A percentile compares a stretch with the other conserved stretches of the same genome.
Conservation (phyloP, 2,329 filamentous ascomycete genomes). For the Hypomyces rosellus region DNA sequence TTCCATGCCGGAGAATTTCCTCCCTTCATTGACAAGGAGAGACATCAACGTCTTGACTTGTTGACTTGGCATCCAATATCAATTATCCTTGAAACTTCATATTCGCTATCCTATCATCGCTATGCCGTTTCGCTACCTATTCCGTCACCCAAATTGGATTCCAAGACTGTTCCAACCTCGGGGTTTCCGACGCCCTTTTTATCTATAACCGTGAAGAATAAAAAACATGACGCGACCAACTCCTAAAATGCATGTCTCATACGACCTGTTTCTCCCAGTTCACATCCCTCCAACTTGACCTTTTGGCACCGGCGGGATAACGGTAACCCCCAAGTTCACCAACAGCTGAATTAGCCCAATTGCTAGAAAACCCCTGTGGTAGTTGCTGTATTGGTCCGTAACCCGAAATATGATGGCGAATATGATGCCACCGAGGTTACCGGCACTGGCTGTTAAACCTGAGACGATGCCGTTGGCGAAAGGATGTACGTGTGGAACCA, state of each 20-base stretch:
- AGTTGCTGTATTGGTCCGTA: constrained; percentile 44
- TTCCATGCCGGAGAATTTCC: too few relatives aligned
- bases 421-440: constrained; percentile 79
- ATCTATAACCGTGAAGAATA: background rate
- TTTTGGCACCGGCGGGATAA: constrained; percentile 49
- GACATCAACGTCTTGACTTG: too few relatives aligned
- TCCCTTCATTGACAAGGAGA: too few relatives aligned
- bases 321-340: constrained; percentile 58
- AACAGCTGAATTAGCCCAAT: constrained; percentile 70
- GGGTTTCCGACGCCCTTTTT: too few relatives aligned
- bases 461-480: constrained; percentile 73
- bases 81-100: too few relatives aligned
- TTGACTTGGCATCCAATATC: too few relatives aligned
- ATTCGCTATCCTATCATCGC: too few relatives aligned
- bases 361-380: constrained; percentile 70
- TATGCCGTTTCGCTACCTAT: too few relatives aligned
- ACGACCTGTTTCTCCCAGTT: background rate
- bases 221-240: background rate
- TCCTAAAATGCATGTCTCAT: too few relatives aligned
- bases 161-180: too few relatives aligned
- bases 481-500: constrained; percentile 82
- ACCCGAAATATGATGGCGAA: constrained; percentile 82
- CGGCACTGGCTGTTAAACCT: constrained; percentile 70
- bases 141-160: too few relatives aligned
- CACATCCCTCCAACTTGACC: constrained; percentile 30